Evolutionary conservation across 2,329 filamentous ascomycete genomes (phyloP).

Genomic region (Cadophora gregata): DNA sequence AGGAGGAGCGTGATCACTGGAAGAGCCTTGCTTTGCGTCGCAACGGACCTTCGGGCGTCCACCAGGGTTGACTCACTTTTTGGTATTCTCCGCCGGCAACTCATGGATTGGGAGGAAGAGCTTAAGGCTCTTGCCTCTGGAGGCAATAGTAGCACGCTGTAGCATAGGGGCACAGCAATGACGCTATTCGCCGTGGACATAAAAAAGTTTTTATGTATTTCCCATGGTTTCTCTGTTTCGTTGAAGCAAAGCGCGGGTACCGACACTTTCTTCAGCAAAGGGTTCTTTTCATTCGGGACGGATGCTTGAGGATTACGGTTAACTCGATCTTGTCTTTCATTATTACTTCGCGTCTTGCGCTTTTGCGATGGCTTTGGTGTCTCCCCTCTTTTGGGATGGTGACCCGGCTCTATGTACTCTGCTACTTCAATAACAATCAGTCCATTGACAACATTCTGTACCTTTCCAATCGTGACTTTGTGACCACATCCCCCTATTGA

Average conservation of each 20-base stretch:
- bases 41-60: conserved; percentile 20
- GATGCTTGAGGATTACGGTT: conserved; percentile 15
- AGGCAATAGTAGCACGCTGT: conserved; percentile 41
- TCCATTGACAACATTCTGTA: background rate
- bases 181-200: conserved; percentile 42
- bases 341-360: conserved; percentile 24
- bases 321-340: conserved; percentile 15
- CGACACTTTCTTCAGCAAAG: conserved; percentile 20
- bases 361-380: conserved; percentile 38
- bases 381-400: conserved; percentile 42
- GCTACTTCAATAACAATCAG: conserved; percentile 15
- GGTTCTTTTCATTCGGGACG: conserved; percentile 20
- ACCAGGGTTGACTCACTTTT: conserved; percentile 33
- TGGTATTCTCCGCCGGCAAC: conserved; percentile 41
- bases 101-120: conserved; percentile 44
- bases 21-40: conserved; percentile 50
- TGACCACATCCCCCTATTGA: background rate
- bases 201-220: conserved; percentile 33
- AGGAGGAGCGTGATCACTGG: conserved; percentile 70
- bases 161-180: conserved; percentile 37
- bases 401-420: conserved; percentile 35
- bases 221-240: conserved; percentile 20
- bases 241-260: conserved; percentile 9
- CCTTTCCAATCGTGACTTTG: background rate
- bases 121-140: conserved; percentile 37